Conservation (phyloP, 2,329 filamentous ascomycete genomes). For the Chrysoporthe austroafricana region DNA sequence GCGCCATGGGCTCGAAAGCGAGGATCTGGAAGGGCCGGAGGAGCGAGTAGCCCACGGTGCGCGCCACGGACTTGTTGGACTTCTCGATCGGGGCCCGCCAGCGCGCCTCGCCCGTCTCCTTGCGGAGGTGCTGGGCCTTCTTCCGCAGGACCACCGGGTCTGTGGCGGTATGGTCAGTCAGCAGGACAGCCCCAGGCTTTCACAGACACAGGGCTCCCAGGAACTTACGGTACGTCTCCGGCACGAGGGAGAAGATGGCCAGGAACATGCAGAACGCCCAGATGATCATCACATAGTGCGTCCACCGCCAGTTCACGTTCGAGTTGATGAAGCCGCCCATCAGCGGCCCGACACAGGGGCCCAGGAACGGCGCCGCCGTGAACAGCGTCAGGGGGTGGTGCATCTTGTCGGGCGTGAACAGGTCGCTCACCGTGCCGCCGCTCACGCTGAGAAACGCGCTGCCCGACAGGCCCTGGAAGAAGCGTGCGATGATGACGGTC, state of each 20-base stretch:
- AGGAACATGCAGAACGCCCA: slow-evolving; percentile 71
- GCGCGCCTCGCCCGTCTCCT: slow-evolving; percentile 75
- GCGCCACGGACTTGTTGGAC: slow-evolving; percentile 66
- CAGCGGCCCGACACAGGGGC: slow-evolving; percentile 63
- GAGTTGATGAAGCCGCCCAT: slow-evolving; percentile 84
- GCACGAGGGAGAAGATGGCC: slow-evolving; percentile 72
- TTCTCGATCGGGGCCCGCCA: slow-evolving; percentile 81
- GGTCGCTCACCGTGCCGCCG: slow-evolving; percentile 82
- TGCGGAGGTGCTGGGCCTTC: slow-evolving; percentile 72
- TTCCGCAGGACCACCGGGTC: slow-evolving; percentile 71
- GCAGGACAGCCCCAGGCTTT: background rate
- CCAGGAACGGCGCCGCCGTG: slow-evolving; percentile 65
- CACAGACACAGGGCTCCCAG: no score
- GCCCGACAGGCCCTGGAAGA: slow-evolving; percentile 75
- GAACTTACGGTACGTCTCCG: slow-evolving; percentile 77
- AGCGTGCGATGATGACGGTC: slow-evolving; percentile 77
- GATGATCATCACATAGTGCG: slow-evolving; percentile 82
- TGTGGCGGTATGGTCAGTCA: slow-evolving; percentile 31
- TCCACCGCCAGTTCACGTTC: slow-evolving; percentile 76
- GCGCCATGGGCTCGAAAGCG: slow-evolving; percentile 80
- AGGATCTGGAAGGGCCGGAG: slow-evolving; percentile 79
- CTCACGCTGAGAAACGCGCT: slow-evolving; percentile 74
- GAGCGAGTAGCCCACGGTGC: slow-evolving; percentile 62
- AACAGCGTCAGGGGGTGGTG: slow-evolving; percentile 85
- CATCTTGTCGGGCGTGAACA: slow-evolving; percentile 71